Evolutionary conservation across 2,329 filamentous ascomycete genomes (phyloP).

Genomic region (Eutypella sp.): DNA sequence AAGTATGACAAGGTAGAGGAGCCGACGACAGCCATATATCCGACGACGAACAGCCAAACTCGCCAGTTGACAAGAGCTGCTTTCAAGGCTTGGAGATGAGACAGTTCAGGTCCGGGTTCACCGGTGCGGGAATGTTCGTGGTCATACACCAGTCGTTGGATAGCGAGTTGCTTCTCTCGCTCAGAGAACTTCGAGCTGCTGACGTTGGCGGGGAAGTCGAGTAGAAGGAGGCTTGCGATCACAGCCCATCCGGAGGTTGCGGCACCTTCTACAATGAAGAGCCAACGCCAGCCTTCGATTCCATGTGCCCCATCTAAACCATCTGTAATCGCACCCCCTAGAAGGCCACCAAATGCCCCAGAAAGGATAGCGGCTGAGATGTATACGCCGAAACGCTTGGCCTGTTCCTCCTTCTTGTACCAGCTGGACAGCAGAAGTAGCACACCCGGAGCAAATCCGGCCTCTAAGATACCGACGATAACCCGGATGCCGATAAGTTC

Average conservation of each 20-base stretch:
- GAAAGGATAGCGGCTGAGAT: conserved; percentile 64
- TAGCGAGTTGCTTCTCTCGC: conserved; percentile 55
- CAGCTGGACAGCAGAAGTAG: conserved; percentile 60
- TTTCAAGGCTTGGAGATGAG: conserved; percentile 19
- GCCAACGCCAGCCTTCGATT: conserved; percentile 9
- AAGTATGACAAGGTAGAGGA: conserved; percentile 47
- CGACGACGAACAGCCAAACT: conserved; percentile 34
- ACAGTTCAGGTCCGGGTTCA: too few species aligned
- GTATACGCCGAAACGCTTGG: conserved; percentile 51
- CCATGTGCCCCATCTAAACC: conserved; percentile 7
- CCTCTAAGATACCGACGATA: conserved; percentile 50
- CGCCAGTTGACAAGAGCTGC: conserved; percentile 32
- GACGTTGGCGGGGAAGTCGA: conserved; percentile 59
- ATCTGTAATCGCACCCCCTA: conserved; percentile 5
- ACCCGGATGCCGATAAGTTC: conserved; percentile 35
- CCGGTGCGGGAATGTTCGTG: conserved; percentile 56
- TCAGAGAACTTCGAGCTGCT: conserved; percentile 52
- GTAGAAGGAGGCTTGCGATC: conserved; percentile 57
- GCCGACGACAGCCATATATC: conserved; percentile 38
- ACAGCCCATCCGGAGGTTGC: conserved; percentile 34
- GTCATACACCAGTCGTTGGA: conserved; percentile 54
- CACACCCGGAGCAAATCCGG: conserved; percentile 57
- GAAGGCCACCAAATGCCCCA: conserved; percentile 7
- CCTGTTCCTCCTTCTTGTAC: conserved; percentile 44
- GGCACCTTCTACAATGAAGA: conserved; percentile 11